Evolutionary conservation across 2,329 filamentous ascomycete species (phyloP).

Genomic region (Trichoderma endophyticum): DNA sequence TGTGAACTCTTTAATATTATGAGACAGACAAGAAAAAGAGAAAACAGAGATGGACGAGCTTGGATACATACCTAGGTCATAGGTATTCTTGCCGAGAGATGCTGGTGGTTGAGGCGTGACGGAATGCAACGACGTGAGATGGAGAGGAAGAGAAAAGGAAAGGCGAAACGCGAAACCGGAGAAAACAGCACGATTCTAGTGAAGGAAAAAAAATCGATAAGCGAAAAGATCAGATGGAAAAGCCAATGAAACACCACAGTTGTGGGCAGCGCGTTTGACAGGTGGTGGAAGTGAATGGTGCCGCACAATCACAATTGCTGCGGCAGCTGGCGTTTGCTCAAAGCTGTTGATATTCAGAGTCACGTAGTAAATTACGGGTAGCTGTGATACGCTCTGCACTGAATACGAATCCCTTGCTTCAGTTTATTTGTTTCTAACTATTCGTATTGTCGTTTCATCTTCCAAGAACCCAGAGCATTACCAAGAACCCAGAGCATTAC

Average conservation of each 20-base stretch:
- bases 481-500: too few relatives aligned
- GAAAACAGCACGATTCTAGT: background rate
- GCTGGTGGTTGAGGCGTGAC: too few relatives aligned
- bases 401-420: background rate
- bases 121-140: background rate
- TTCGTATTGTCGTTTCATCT: background rate
- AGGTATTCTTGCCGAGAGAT: background rate
- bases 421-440: background rate
- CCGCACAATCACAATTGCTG: background rate
- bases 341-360: background rate
- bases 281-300: background rate
- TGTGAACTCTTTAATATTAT: background rate
- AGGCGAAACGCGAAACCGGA: background rate
- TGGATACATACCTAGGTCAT: background rate
- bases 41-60: background rate
- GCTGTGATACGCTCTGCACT: too few relatives aligned
- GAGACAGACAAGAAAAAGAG: background rate
- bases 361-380: too few relatives aligned
- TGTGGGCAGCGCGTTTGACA: background rate
- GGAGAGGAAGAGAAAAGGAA: background rate
- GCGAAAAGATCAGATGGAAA: background rate
- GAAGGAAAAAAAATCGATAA: background rate
- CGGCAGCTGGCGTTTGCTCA: background rate
- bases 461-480: background rate
- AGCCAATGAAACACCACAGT: background rate